Percentiles rank a stretch among this genome's conserved stretches.
Conservation (phyloP, 2,329 filamentous ascomycete species). For the Penicillium aurantiogriseum region DNA sequence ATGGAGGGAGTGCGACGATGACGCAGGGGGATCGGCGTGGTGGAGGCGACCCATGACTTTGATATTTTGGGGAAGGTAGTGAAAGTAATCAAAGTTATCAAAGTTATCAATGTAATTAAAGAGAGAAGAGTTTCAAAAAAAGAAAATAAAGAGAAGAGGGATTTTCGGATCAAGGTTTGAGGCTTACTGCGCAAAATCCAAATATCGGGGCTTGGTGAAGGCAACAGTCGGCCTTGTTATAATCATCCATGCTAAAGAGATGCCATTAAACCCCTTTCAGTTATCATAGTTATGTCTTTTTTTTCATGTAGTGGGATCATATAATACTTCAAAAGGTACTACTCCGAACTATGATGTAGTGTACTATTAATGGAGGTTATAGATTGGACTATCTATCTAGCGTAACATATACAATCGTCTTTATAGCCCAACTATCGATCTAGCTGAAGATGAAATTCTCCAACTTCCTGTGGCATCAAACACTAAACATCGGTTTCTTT, state of each 20-base stretch:
- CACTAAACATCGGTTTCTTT: not conserved
- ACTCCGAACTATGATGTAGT: no score
- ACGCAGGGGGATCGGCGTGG: conserved; percentile 11
- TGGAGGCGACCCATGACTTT: conserved; percentile 13
- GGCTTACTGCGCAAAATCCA: not conserved
- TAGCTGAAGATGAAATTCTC: not conserved
- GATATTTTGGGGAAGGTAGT: not conserved
- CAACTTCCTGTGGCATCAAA: not conserved
- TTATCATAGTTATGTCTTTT: no score
- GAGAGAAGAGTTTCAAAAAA: not conserved
- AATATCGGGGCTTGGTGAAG: no score
- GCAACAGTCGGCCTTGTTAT: no score
- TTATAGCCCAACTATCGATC: not conserved
- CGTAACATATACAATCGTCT: not conserved
- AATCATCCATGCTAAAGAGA: no score
- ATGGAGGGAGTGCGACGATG: conserved; percentile 22
- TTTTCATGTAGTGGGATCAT: no score
- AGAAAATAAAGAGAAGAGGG: not conserved
- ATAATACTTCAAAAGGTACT: no score
- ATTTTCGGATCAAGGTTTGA: not conserved
- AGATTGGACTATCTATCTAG: no score
- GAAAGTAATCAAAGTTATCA: not conserved
- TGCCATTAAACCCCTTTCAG: no score
- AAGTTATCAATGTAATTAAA: not conserved
- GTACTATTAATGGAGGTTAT: no score